phyloP scores from a whole-genome alignment of 192 early-diverging fungal species.

The Backusella morwellensis region DNA sequence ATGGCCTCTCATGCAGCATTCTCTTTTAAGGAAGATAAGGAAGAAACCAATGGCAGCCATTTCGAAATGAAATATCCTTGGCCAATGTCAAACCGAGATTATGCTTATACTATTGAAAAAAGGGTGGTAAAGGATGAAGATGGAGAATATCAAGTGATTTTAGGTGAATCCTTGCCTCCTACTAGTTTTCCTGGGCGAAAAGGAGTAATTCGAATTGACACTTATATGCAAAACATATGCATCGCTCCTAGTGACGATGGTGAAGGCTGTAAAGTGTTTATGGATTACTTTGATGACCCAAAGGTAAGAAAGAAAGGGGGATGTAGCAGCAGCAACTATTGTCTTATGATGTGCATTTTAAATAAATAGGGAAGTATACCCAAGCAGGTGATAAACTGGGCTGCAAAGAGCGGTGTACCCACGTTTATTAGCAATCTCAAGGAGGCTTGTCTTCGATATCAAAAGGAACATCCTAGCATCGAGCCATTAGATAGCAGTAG shows the following conservation, averaged over 20 bases:
- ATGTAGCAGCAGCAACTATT: neutral
- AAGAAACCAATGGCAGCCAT: neutral
- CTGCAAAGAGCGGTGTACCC: neutral
- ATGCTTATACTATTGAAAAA: constrained; percentile 42
- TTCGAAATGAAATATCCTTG: constrained; percentile 41
- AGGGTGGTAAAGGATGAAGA: neutral
- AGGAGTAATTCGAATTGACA: constrained; percentile 45
- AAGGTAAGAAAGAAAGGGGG: constrained; percentile 30
- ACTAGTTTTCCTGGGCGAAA: constrained; percentile 36
- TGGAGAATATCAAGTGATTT: constrained; percentile 18
- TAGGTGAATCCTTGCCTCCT: constrained; percentile 28
- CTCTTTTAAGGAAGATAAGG: constrained; percentile 42
- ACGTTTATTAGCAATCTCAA: neutral
- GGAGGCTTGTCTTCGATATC: neutral
- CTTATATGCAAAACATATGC: constrained; percentile 49
- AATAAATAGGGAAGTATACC: constrained; percentile 3
- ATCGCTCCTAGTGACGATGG: constrained; percentile 38
- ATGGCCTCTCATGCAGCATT: constrained; percentile 45
- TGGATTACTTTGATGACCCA: constrained; percentile 55
- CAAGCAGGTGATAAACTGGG: constrained; percentile 2
- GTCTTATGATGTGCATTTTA: neutral
- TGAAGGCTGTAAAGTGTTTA: constrained; percentile 45
- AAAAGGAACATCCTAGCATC: neutral
- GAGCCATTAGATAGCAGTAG: neutral
- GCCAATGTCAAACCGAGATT: constrained; percentile 49